These are phyloP conservation scores for Colletotrichum coccodes DNA, from an alignment of 2,329 filamentous ascomycete species.

Conservation along the genomic window DNA sequence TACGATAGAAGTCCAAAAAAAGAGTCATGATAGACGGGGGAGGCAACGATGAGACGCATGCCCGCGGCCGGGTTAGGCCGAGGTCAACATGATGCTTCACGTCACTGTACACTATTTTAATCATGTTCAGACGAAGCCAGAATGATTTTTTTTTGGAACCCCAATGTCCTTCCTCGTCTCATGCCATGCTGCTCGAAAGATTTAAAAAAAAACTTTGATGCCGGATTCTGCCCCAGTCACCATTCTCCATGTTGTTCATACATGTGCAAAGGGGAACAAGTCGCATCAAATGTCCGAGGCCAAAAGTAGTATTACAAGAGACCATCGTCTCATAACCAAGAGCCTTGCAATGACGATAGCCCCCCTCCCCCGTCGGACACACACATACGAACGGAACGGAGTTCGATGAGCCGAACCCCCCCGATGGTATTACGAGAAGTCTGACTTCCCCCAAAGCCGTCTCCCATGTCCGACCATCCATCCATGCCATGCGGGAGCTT, in stretches of 20 bases:
- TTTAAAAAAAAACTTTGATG: constrained; percentile 1
- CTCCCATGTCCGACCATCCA: constrained; percentile 1
- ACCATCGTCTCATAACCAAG: constrained; percentile 20
- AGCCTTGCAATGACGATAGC: neutral
- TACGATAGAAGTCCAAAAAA: constrained; percentile 1
- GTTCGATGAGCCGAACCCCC: constrained; percentile 1
- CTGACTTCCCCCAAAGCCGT: constrained; percentile 20
- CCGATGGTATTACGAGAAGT: constrained; percentile 8
- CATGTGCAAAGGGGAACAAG: neutral
- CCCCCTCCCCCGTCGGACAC: neutral
- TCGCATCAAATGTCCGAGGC: neutral
- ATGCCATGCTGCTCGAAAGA: neutral
- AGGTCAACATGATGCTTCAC: neutral
- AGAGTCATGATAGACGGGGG: neutral
- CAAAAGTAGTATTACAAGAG: constrained; percentile 29
- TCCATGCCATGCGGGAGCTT: constrained; percentile 16
- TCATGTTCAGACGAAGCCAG: constrained; percentile 31
- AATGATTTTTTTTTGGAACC: constrained; percentile 15
- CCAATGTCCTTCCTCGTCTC: neutral
- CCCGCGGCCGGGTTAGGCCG: neutral
- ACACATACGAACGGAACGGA: constrained; percentile 4
- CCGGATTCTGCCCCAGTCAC: neutral
- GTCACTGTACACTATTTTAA: constrained; percentile 28
- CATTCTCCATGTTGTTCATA: neutral
- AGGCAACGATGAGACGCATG: neutral